Percentiles rank a stretch among this genome's conserved stretches.
These are phyloP conservation scores for Hymenoscyphus occultus DNA, from an alignment of 2,329 filamentous ascomycete species.

Conservation along the genomic window DNA sequence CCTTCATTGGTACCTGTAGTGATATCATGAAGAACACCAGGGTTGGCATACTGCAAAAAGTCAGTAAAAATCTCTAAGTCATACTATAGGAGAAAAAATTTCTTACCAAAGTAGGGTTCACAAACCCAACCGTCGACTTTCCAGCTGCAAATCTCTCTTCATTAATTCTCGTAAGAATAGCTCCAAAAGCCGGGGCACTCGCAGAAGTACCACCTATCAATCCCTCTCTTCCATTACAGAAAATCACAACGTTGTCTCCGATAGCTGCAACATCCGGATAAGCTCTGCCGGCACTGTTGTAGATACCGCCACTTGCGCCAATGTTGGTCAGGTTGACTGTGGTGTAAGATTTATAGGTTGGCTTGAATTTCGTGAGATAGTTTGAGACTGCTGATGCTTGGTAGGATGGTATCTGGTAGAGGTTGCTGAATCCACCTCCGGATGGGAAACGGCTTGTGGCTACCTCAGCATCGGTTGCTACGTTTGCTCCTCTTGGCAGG, in stretches of 20 bases:
- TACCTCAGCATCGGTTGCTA: conserved; percentile 40
- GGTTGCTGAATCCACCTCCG: conserved; percentile 48
- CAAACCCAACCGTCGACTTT: conserved; percentile 48
- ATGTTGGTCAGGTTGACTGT: conserved; percentile 16
- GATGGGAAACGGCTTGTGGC: conserved; percentile 41
- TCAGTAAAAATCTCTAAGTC: background rate
- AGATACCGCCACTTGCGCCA: conserved; percentile 23
- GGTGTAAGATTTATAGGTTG: conserved; percentile 25
- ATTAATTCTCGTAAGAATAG: conserved; percentile 58
- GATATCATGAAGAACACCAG: conserved; percentile 30
- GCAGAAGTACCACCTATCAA: conserved; percentile 50
- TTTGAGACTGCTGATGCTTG: conserved; percentile 24
- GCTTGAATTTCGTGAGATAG: conserved; percentile 29
- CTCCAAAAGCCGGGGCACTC: conserved; percentile 54
- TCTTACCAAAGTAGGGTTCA: conserved; percentile 42
- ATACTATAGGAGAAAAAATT: background rate
- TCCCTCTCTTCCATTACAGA: conserved; percentile 22
- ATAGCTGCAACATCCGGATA: conserved; percentile 34
- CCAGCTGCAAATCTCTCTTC: conserved; percentile 53
- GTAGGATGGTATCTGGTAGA: conserved; percentile 26
- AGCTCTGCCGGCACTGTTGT: conserved; percentile 29
- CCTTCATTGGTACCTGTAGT: conserved; percentile 34
- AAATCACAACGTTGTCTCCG: conserved; percentile 30
- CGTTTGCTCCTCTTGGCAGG: conserved; percentile 37
- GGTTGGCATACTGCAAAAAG: conserved; percentile 23